Evolutionary conservation across 2,329 filamentous ascomycete species (phyloP).

Genomic region (Myriosclerotinia curreyana): DNA sequence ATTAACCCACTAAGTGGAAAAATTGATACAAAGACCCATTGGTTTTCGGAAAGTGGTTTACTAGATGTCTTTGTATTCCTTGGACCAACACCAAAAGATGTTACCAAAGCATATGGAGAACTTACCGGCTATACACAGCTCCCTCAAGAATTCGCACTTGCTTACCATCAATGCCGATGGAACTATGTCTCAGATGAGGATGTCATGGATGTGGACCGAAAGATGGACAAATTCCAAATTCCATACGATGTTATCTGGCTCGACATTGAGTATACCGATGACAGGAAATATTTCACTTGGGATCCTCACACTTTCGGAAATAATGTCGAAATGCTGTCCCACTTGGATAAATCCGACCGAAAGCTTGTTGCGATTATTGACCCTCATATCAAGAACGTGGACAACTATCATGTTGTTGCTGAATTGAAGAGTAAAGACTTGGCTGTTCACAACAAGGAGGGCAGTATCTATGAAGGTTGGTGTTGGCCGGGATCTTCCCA

Average conservation of each 20-base stretch:
- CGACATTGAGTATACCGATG: slow-evolving; percentile 95
- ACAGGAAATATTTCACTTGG: slow-evolving; percentile 98
- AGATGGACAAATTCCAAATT: slow-evolving; percentile 92
- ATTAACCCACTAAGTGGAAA: slow-evolving; percentile 76
- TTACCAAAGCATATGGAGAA: slow-evolving; percentile 80
- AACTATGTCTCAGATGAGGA: slow-evolving; percentile 98
- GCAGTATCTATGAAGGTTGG: slow-evolving; percentile 89
- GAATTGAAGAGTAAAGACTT: slow-evolving; percentile 82
- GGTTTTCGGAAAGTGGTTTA: slow-evolving; percentile 90
- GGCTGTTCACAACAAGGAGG: slow-evolving; percentile 86
- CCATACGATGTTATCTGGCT: slow-evolving; percentile 99
- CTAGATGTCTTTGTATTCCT: slow-evolving; percentile 94
- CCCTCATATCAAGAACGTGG: slow-evolving; percentile 93
- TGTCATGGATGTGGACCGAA: slow-evolving; percentile 92
- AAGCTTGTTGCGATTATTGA: slow-evolving; percentile 96
- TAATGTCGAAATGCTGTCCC: slow-evolving; percentile 81
- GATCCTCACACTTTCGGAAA: slow-evolving; percentile 85
- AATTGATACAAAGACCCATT: slow-evolving; percentile 84
- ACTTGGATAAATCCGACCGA: slow-evolving; percentile 78
- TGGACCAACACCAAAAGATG: slow-evolving; percentile 77
- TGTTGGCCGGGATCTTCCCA: slow-evolving; percentile 97
- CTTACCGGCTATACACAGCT: slow-evolving; percentile 89
- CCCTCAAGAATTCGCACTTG: slow-evolving; percentile 88
- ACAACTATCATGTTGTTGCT: slow-evolving; percentile 70
- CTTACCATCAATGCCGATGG: slow-evolving; percentile 97